Evolutionary conservation across 495 filamentous ascomycete species (phyloP).

Genomic region (Talaromyces adpressus): DNA sequence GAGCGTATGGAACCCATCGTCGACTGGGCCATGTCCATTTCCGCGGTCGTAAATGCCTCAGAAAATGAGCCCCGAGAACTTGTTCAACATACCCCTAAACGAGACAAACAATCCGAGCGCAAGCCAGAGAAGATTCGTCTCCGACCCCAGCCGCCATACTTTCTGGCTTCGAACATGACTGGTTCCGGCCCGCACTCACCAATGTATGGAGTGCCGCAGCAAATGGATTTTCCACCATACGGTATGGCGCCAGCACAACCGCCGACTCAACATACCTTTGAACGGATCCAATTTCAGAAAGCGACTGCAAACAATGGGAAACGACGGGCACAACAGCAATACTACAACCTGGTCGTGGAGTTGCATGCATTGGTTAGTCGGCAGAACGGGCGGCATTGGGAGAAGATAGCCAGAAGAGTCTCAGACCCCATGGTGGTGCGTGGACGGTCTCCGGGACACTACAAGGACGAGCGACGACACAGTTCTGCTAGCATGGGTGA

Average conservation of each 20-base stretch:
- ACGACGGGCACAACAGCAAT: conserved; percentile 83
- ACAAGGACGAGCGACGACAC: conserved; percentile 72
- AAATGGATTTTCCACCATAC: conserved; percentile 15
- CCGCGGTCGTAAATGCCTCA: conserved; percentile 72
- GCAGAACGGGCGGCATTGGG: conserved; percentile 41
- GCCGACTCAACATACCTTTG: conserved; percentile 58
- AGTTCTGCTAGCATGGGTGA: conserved; percentile 68
- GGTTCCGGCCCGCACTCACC: neutral
- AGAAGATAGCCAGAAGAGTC: conserved; percentile 72
- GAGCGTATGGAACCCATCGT: conserved; percentile 48
- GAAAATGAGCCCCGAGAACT: conserved; percentile 76
- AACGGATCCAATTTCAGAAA: conserved; percentile 93
- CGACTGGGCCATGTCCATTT: conserved; percentile 77
- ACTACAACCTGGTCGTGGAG: conserved; percentile 87
- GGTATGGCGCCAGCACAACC: conserved; percentile 30
- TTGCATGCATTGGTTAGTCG: conserved; percentile 68
- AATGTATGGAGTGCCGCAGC: neutral
- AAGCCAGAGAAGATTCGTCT: conserved; percentile 68
- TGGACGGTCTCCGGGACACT: conserved; percentile 87
- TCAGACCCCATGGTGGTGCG: conserved; percentile 90
- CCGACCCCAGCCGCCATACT: conserved; percentile 54
- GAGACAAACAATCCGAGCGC: conserved; percentile 83
- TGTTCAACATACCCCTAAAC: conserved; percentile 91
- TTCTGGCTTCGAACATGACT: conserved; percentile 21
- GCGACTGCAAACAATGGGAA: conserved; percentile 97